A percentile compares a stretch with the other conserved stretches of the same genome.
Conservation (phyloP, 768 basidiomycete genomes). For the Naganishia friedmannii region DNA sequence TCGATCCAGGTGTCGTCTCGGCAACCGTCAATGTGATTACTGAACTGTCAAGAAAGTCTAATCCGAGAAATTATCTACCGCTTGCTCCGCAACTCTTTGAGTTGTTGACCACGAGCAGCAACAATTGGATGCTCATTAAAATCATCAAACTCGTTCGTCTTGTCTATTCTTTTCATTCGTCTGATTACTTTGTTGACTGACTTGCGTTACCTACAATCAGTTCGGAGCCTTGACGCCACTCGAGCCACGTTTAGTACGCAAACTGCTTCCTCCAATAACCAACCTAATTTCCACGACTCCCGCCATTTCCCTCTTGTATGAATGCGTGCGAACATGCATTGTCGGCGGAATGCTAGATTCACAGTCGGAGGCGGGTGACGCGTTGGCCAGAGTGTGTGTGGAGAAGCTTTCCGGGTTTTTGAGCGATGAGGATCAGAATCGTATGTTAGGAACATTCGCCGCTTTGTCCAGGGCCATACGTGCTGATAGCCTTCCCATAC, state of each 20-base stretch:
- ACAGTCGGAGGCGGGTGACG: slow-evolving; percentile 62
- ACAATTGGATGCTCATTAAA: slow-evolving; percentile 99
- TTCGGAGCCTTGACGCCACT: slow-evolving; percentile 88
- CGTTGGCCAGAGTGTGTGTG: slow-evolving; percentile 80
- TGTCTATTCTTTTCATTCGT: not conserved
- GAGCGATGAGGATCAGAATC: slow-evolving; percentile 88
- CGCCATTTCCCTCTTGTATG: slow-evolving; percentile 92
- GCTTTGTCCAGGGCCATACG: not conserved
- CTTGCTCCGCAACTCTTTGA: slow-evolving; percentile 91
- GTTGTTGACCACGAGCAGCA: slow-evolving; percentile 84
- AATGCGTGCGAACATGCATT: slow-evolving; percentile 97
- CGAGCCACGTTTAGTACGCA: slow-evolving; percentile 89
- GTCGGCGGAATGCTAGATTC: slow-evolving; percentile 87
- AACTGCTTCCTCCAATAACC: slow-evolving; percentile 88
- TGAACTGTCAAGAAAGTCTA: slow-evolving; percentile 72
- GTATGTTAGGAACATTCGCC: slow-evolving; percentile 59
- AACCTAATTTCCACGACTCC: slow-evolving; percentile 92
- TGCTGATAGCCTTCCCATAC: not conserved
- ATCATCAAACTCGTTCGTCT: slow-evolving; percentile 82
- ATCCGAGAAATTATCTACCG: slow-evolving; percentile 74
- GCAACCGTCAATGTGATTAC: slow-evolving; percentile 91
- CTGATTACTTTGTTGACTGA: not conserved
- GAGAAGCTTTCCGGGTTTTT: slow-evolving; percentile 90
- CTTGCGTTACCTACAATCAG: slow-evolving; percentile 54
- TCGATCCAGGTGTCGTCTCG: slow-evolving; percentile 73